Base-by-base conservation (phyloP, 106 monocot species). In the Chionographis japonica region DNA sequence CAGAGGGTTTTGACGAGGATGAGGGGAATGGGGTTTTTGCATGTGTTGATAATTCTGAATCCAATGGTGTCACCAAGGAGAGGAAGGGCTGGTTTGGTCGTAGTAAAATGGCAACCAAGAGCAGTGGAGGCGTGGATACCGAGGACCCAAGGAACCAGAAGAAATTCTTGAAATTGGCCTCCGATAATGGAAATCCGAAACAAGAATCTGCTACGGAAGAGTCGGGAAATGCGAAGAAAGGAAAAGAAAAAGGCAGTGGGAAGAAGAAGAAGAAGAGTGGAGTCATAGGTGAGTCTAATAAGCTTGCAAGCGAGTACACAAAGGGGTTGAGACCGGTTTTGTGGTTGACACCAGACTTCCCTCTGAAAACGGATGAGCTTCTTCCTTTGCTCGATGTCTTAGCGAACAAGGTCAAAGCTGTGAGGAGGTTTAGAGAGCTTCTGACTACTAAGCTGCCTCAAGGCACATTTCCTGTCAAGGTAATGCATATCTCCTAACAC, bases 401-500 rank as follows among this genome's bases (percentile, higher is more conserved):
- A 59, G 97, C 92, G 6, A 90, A 90, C 66, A 98, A 98, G 76
- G 97, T 98, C 50, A 98, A 98, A 79, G 92, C 97, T 42, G 77
- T 98, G 46, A 84, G 92, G 77, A 84, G 97, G 77, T 80, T 98
- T 6, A 89, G 97, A 72, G 97, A 98, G 69, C 81, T 98, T 59
- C 77, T 98, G 52, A 87, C 97, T 40, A 92, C 92, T 40, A 98
- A 90, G 71, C 63, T 98, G 13, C 97, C 97, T 66, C 83, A 77
- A n/a, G 97, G 97, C 58, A 92, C 92, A 60, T 98, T 98, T 74
- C 97, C 97, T 52, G 97, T 92, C n/a, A 98, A 98, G 97, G 97
- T 98, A 82, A 78, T 40, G 7, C 19, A 38, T 68, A 18, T 36
- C 16, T 62, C 60, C 19, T 72, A 19, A 52, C 35, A 20, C 12